phyloP scores from a whole-genome alignment of 2,329 filamentous ascomycete genomes.

The Beauveria sp. region DNA sequence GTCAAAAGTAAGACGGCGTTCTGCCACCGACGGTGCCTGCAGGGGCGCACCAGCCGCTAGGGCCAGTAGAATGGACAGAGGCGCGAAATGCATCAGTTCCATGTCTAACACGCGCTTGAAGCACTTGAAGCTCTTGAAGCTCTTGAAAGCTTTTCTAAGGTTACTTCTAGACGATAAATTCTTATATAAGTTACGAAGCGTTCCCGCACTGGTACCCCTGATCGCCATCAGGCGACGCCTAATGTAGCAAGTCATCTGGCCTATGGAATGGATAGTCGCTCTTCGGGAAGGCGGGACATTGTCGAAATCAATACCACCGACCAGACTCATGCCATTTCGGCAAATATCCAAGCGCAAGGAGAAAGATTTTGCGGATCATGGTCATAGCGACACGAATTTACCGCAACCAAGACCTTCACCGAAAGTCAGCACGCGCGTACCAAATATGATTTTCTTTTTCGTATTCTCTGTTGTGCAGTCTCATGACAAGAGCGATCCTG shows the following conservation, averaged over 20 bases:
- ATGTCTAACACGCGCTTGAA: background rate
- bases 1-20: conserved; percentile 24
- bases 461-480: background rate
- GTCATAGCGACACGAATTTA: background rate
- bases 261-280: background rate
- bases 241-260: background rate
- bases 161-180: background rate
- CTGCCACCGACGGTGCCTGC: conserved; percentile 42
- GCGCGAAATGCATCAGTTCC: background rate
- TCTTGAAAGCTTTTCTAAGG: background rate
- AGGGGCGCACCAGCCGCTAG: background rate
- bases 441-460: too few relatives aligned
- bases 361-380: background rate
- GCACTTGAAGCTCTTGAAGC: background rate
- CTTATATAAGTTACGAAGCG: background rate
- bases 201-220: background rate
- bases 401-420: background rate
- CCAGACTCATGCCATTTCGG: background rate
- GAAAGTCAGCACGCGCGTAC: background rate
- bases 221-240: background rate
- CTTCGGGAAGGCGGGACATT: background rate
- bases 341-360: too few relatives aligned
- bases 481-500: background rate
- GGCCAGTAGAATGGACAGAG: background rate
- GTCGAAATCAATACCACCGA: background rate